Evolutionary conservation across 2,329 filamentous ascomycete genomes (phyloP).

Genomic region (Ascochyta pisi): DNA sequence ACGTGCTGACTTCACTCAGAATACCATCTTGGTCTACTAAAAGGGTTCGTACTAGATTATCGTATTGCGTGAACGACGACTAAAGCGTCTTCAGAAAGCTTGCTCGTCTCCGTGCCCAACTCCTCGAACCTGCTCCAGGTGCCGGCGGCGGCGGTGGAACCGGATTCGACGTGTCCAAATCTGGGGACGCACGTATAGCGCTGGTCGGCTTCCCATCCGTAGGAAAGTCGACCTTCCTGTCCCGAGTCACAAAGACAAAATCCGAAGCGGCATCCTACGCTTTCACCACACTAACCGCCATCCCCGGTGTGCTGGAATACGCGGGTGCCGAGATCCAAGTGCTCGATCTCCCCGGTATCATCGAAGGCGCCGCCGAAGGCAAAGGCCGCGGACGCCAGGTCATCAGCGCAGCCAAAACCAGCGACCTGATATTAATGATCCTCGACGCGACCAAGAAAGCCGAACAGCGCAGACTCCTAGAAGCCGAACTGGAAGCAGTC

Average conservation of each 20-base stretch:
- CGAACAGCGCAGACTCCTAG: slow-evolving; percentile 87
- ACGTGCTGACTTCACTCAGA: slow-evolving; percentile 64
- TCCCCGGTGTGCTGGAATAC: slow-evolving; percentile 96
- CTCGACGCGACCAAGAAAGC: slow-evolving; percentile 95
- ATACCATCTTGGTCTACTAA: slow-evolving; percentile 96
- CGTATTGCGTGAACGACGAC: slow-evolving; percentile 15
- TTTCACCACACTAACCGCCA: slow-evolving; percentile 97
- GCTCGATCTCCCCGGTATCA: slow-evolving; percentile 96
- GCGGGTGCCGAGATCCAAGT: slow-evolving; percentile 98
- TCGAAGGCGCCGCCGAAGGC: slow-evolving; percentile 93
- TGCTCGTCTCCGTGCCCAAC: slow-evolving; percentile 88
- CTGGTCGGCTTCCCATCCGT: slow-evolving; percentile 99
- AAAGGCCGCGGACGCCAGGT: slow-evolving; percentile 96
- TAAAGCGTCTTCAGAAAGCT: slow-evolving; percentile 73
- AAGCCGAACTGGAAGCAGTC: slow-evolving; percentile 92
- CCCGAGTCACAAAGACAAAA: slow-evolving; percentile 97
- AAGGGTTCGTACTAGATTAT: slow-evolving; percentile 68
- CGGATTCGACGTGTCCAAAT: slow-evolving; percentile 91
- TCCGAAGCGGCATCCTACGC: slow-evolving; percentile 95
- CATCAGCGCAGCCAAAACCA: slow-evolving; percentile 97
- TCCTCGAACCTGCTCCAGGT: slow-evolving; percentile 86
- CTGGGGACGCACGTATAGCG: slow-evolving; percentile 93
- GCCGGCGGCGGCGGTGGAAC: slow-evolving; percentile 77
- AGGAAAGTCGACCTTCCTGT: slow-evolving; percentile 98
- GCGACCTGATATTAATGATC: slow-evolving; percentile 95